These are phyloP conservation scores for Sarcodon aspratus DNA, from an alignment of 768 basidiomycete genomes.

Conservation along the genomic window DNA sequence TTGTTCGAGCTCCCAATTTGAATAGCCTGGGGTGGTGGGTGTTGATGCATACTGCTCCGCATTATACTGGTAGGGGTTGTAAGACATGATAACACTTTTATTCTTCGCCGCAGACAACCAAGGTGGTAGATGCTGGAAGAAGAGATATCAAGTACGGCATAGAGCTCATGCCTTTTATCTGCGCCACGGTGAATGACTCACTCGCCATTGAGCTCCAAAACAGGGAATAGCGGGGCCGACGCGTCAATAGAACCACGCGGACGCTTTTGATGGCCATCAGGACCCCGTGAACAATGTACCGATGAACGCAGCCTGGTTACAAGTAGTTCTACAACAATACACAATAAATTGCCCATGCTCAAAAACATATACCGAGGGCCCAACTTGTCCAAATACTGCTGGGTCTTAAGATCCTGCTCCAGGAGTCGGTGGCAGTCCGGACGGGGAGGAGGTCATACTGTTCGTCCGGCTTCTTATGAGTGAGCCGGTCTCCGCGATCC, in stretches of 20 bases:
- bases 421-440: not conserved
- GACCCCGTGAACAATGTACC: not conserved
- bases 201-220: not conserved
- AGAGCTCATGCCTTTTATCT: not conserved
- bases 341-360: no score
- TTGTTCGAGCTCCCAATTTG: not conserved
- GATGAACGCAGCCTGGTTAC: not conserved
- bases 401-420: no score
- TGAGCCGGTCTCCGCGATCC: constrained; percentile 10
- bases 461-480: constrained; percentile 4
- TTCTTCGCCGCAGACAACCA: no score
- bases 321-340: no score
- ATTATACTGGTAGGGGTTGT: not conserved
- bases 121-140: no score
- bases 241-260: not conserved
- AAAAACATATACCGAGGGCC: no score
- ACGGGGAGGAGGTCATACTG: not conserved
- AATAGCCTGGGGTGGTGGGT: not conserved
- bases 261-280: not conserved
- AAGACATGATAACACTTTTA: not conserved
- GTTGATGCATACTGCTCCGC: not conserved
- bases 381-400: no score
- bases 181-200: not conserved
- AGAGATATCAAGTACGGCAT: no score
- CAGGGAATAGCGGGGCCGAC: not conserved